Base-by-base conservation (phyloP, 352 stramenopile genomes). In the Phytopythium oedochilum region DNA sequence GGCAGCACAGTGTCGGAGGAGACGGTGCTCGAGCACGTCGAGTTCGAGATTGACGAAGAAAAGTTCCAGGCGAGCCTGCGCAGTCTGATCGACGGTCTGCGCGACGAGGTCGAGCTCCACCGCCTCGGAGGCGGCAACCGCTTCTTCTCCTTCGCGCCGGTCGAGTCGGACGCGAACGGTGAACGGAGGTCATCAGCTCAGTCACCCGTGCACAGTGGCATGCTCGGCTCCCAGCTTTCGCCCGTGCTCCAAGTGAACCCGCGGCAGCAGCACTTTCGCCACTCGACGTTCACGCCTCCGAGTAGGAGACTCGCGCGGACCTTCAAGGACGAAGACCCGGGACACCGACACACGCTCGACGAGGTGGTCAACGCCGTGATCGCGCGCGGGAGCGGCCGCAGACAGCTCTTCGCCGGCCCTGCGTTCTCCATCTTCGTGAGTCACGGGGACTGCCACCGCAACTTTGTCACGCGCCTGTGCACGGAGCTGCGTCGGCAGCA, bases 51-150 rank as follows among this genome's bases (percentile, higher is more conserved):
- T 12, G 68, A 92, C 49, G 74, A 89, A 9, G 72, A 75, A 17
- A 84, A 86, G 51, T 93, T 89, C 57, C 69, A 77, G 38, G 64
- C 67, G 14, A 82, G 73, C 53, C 54, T 93, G 14, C 62, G 82
- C 29, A 88, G 67, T 23, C 68, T 93, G 7, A 78, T 93, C 26
- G 80, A 91, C 43, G 80, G 83, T 0, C 54, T 93, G 29, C 80
- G 81, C 1, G 80, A 93, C 44, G 78, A 91, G 64, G 77, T 93
- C 5, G 83, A 91, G 50, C 75, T 83, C 23, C 74, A 84, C 61
- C 72, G 77, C 5, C 57, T 83, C 17, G 70, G 60, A 26, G 73
- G 66, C 28, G 62, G 66, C 38, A 45, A 68, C 23, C 45, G 57
- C 14, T 31, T 66, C 31, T 49, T 55, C 11, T 54, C 55, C 25